Evolutionary conservation across 2,329 filamentous ascomycete genomes (phyloP).

Genomic region (Alternaria brassicae): DNA sequence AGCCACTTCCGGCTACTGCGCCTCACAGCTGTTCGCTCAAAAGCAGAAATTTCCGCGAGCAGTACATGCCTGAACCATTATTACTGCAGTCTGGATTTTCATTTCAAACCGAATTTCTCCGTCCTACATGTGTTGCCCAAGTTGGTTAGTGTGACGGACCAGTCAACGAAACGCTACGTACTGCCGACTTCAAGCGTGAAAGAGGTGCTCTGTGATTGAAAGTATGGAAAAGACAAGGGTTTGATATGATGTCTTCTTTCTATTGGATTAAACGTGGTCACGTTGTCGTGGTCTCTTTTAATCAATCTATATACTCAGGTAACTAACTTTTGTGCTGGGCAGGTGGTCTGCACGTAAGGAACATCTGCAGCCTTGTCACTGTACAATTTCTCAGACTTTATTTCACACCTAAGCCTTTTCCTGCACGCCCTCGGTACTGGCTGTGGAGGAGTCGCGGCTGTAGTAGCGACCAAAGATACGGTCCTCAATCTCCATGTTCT

Average conservation of each 20-base stretch:
- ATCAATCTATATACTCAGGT: neutral
- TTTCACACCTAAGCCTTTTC: conserved; percentile 7
- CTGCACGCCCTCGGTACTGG: neutral
- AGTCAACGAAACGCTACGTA: neutral
- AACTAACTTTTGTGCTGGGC: conserved; percentile 4
- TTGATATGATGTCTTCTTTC: neutral
- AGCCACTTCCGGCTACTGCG: neutral
- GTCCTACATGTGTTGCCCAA: neutral
- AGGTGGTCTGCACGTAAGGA: neutral
- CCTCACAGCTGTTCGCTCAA: neutral
- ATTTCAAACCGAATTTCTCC: neutral
- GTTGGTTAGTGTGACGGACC: neutral
- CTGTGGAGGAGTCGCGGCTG: conserved; percentile 1
- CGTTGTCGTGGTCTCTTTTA: neutral
- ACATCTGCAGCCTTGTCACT: neutral
- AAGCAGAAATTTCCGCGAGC: neutral
- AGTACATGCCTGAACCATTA: neutral
- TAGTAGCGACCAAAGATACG: conserved; percentile 29
- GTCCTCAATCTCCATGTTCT: conserved; percentile 28
- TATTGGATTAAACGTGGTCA: neutral
- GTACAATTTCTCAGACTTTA: neutral
- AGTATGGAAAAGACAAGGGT: neutral
- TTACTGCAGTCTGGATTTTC: neutral
- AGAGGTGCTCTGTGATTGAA: neutral
- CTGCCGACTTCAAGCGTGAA: neutral